phyloP scores from a whole-genome alignment of 2,329 filamentous ascomycete species.

The Diaporthe vexans region DNA sequence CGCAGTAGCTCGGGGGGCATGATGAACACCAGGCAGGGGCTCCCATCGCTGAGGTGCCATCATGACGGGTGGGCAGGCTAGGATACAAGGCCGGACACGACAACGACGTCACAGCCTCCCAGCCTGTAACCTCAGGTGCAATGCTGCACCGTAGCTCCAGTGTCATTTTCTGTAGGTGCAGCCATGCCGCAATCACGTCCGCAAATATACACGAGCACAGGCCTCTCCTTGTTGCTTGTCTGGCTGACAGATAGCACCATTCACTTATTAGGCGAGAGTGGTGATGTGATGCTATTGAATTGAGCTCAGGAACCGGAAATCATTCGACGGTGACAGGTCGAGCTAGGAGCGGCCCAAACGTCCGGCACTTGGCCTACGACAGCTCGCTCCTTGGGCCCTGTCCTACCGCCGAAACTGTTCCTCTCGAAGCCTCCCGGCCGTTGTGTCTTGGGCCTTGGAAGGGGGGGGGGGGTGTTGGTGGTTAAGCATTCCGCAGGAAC shows the following conservation, averaged over 20 bases:
- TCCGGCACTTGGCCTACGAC: conserved; percentile 17
- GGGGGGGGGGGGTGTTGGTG: no score
- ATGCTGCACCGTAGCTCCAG: neutral
- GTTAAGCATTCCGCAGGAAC: conserved; percentile 3
- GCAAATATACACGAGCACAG: neutral
- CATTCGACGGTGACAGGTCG: neutral
- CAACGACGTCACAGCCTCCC: conserved; percentile 25
- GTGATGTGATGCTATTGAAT: neutral
- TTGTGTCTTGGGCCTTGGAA: conserved; percentile 8
- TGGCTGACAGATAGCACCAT: neutral
- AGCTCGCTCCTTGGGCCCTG: conserved; percentile 1
- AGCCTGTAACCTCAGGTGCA: conserved; percentile 1
- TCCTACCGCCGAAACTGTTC: conserved; percentile 17
- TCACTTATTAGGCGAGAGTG: neutral
- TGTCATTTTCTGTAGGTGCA: neutral
- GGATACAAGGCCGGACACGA: conserved; percentile 24
- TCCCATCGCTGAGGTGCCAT: conserved; percentile 3
- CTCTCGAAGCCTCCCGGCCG: conserved; percentile 25
- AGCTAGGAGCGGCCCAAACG: conserved; percentile 19
- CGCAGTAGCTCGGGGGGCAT: neutral
- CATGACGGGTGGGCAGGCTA: conserved; percentile 14
- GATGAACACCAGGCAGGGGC: conserved; percentile 19
- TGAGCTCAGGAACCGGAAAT: neutral
- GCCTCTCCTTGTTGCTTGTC: neutral
- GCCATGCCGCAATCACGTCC: neutral